Evolutionary conservation across 2,329 filamentous ascomycete genomes (phyloP).

Genomic region (Colletotrichum incanum): DNA sequence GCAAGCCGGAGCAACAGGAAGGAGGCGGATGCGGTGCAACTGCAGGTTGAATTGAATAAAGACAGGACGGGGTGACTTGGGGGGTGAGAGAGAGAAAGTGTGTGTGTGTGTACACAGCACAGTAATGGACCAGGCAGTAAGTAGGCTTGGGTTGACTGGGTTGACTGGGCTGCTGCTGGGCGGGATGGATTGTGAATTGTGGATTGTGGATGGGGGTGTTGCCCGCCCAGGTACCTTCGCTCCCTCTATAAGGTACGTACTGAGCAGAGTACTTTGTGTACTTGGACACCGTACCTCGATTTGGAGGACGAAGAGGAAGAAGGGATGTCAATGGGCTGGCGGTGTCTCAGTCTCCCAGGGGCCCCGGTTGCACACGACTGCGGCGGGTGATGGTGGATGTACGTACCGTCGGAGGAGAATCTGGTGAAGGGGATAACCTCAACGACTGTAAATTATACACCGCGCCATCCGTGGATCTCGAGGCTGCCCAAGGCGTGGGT

Average conservation of each 20-base stretch:
- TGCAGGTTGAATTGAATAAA: neutral
- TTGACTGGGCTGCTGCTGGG: neutral
- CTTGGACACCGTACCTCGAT: too few species aligned
- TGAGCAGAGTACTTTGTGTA: too few species aligned
- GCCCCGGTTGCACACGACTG: neutral
- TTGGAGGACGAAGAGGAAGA: neutral
- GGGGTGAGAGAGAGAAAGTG: neutral
- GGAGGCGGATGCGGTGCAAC: slow-evolving; percentile 9
- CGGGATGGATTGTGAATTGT: neutral
- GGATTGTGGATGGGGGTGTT: neutral
- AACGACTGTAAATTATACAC: too few species aligned
- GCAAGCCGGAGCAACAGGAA: slow-evolving; percentile 3
- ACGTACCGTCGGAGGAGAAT: neutral
- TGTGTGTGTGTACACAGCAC: neutral
- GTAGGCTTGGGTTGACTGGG: neutral
- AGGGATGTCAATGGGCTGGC: neutral
- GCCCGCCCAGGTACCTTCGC: neutral
- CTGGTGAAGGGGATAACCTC: too few species aligned
- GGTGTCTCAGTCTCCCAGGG: slow-evolving; percentile 8
- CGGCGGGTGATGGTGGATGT: neutral
- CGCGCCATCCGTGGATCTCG: too few species aligned
- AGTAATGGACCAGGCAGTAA: neutral
- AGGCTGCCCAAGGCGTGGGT: too few species aligned
- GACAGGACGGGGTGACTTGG: neutral
- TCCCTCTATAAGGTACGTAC: neutral